Percentiles rank a stretch among this genome's conserved stretches.
Evolutionary conservation across 345 rosid genomes (phyloP).

Genomic region (Physaria fendleri): DNA sequence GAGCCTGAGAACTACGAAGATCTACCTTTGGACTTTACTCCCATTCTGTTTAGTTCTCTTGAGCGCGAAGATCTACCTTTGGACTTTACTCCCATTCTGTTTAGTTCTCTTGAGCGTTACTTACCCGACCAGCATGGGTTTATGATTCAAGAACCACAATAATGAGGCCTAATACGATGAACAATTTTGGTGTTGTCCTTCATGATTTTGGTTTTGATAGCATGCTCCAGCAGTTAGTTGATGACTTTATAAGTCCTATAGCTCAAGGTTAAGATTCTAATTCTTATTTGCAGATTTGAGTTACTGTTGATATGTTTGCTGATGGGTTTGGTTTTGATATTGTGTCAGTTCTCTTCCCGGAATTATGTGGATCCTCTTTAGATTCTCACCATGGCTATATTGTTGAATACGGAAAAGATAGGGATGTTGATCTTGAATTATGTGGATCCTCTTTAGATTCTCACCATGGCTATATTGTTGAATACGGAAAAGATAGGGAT

Average conservation of each 20-base stretch:
- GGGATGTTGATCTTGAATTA: slow-evolving; percentile 81
- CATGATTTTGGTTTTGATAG: slow-evolving; percentile 89
- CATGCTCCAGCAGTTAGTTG: slow-evolving; percentile 85
- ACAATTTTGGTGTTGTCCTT: slow-evolving; percentile 84
- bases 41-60: slow-evolving; percentile 68
- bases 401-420: slow-evolving; percentile 85
- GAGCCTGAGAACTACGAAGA: slow-evolving; percentile 78
- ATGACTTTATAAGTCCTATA: slow-evolving; percentile 69
- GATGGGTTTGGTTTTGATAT: slow-evolving; percentile 15
- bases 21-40: slow-evolving; percentile 57
- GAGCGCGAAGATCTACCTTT: too few species aligned
- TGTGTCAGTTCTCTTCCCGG: slow-evolving; percentile 71
- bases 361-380: slow-evolving; percentile 71
- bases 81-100: slow-evolving; percentile 72
- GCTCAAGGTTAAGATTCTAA: slow-evolving; percentile 46
- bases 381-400: slow-evolving; percentile 98
- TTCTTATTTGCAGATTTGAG: background rate
- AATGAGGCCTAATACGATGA: slow-evolving; percentile 98
- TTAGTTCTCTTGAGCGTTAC: slow-evolving; percentile 81
- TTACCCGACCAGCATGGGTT: slow-evolving; percentile 68
- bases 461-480: slow-evolving; percentile 96
- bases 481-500: slow-evolving; percentile 84
- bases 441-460: slow-evolving; percentile 53
- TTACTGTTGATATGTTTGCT: background rate
- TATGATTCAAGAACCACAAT: slow-evolving; percentile 55